A percentile compares a stretch with the other conserved stretches of the same genome.
Conservation (phyloP, 2,329 filamentous ascomycete species). For the Verticillium isaacii region DNA sequence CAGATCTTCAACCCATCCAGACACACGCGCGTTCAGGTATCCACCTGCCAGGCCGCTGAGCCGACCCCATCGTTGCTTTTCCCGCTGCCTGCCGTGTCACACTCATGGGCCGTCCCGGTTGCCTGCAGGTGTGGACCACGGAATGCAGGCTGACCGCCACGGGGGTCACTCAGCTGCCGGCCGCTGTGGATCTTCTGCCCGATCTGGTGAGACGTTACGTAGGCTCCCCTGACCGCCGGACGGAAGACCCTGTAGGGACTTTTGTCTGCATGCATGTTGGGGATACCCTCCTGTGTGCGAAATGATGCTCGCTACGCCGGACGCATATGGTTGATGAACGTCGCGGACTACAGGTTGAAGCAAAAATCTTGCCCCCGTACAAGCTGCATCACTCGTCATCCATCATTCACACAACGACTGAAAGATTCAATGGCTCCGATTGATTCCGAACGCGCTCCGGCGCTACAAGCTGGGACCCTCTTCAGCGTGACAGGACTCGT, state of each 20-base stretch:
- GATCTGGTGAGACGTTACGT: neutral
- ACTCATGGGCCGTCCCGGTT: neutral
- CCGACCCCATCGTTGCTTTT: neutral
- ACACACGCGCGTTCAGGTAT: neutral
- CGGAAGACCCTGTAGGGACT: neutral
- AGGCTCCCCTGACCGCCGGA: neutral
- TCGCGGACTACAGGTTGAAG: neutral
- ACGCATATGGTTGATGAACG: neutral
- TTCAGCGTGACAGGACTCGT: conserved; percentile 53
- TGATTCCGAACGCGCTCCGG: neutral
- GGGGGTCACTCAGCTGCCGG: neutral
- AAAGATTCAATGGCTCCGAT: neutral
- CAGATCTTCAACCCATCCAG: neutral
- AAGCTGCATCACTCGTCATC: neutral
- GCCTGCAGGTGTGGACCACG: neutral
- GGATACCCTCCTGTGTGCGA: neutral
- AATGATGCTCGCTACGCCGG: neutral
- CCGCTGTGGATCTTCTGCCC: neutral
- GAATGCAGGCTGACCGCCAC: neutral
- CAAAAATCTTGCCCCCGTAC: neutral
- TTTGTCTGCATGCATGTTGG: neutral
- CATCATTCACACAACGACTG: neutral
- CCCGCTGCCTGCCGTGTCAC: neutral
- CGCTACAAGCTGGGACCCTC: conserved; percentile 18
- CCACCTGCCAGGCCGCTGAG: neutral